Base-by-base conservation (phyloP, 2,329 filamentous ascomycete genomes). In the Microdochium paspali region DNA sequence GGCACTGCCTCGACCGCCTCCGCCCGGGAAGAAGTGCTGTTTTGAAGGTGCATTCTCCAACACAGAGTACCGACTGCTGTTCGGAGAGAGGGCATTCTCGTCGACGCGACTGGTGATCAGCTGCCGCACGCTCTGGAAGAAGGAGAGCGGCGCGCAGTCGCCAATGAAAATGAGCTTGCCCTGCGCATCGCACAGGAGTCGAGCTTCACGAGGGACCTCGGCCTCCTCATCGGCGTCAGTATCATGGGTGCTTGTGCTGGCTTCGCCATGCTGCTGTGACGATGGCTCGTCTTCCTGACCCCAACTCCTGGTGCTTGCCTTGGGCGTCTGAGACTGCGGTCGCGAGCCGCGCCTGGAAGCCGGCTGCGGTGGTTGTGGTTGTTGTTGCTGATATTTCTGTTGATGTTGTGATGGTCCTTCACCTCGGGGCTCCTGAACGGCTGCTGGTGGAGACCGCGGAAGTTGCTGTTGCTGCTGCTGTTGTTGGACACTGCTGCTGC, bases 121-220 rank as follows among this genome's bases (percentile, higher is more conserved):
- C 52, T 75, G 69, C 2, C 74, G 66, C 6, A 78, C 70, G 0
- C 73, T 76, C 52, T 77, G 74, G 53, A 78, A 78, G 50, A 79
- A 73, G 0, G 74, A 78, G 20, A 79, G 59, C 1, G 75, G 75
- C 4, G 75, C 75, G 52, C 74, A 78, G 55, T 79, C 75, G 4
- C 75, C 75, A 23, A 78, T 73, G 55, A 79, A 79, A 61, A 58
- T 72, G 21, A 77, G 57, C 53, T 76, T 76, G 1, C 75, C 75
- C 48, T 75, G 71, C 0, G 72, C 67, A 51, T 79, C 75, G 39
- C 70, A 70, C 0, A 78, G 61, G 4, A 78, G 60, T 2, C 74
- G 64, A 2, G 74, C 75, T 49, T 79, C 75, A 1, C 73, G 65
- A 2, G 73, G 75, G 3, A 78, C 75, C 21, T 77, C 74, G 0